phyloP scores from a whole-genome alignment of 805 yeast species.

The Cyberlindnera lachancei region DNA sequence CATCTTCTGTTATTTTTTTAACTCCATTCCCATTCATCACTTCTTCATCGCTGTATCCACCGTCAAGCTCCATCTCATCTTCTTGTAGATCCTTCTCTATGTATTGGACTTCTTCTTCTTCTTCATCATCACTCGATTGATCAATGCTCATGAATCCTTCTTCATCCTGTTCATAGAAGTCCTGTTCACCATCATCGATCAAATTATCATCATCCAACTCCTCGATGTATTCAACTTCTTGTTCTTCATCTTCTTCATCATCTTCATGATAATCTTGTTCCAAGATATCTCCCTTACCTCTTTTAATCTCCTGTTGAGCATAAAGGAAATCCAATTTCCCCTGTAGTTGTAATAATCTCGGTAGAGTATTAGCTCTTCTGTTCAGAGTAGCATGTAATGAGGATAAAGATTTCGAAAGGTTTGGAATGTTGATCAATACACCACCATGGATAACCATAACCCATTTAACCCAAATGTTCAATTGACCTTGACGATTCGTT shows the following conservation, averaged over 20 bases:
- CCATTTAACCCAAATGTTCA: conserved; percentile 81
- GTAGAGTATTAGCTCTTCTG: conserved; percentile 59
- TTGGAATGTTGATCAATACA: conserved; percentile 36
- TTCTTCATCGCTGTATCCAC: conserved; percentile 27
- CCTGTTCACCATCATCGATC: conserved; percentile 41
- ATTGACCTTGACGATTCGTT: conserved; percentile 44
- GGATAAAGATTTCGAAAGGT: conserved; percentile 50
- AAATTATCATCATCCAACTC: conserved; percentile 45
- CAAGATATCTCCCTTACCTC: conserved; percentile 30
- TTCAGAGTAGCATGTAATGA: conserved; percentile 57
- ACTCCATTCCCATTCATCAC: conserved; percentile 20
- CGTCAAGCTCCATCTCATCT: conserved; percentile 26
- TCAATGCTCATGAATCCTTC: conserved; percentile 27
- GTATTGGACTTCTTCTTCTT: conserved; percentile 2
- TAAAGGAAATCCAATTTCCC: conserved; percentile 70
- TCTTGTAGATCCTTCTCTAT: conserved; percentile 7
- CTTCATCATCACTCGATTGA: conserved; percentile 13
- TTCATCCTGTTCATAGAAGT: conserved; percentile 26
- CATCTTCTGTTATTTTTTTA: conserved; percentile 7
- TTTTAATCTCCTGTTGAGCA: conserved; percentile 55
- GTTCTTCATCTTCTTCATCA: conserved; percentile 18
- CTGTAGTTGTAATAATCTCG: conserved; percentile 69
- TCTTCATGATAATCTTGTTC: conserved; percentile 30
- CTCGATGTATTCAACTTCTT: conserved; percentile 59
- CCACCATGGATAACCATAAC: conserved; percentile 78